Evolutionary conservation across 1,139 yeast species (phyloP).

Genomic region (Pichia sp.): DNA sequence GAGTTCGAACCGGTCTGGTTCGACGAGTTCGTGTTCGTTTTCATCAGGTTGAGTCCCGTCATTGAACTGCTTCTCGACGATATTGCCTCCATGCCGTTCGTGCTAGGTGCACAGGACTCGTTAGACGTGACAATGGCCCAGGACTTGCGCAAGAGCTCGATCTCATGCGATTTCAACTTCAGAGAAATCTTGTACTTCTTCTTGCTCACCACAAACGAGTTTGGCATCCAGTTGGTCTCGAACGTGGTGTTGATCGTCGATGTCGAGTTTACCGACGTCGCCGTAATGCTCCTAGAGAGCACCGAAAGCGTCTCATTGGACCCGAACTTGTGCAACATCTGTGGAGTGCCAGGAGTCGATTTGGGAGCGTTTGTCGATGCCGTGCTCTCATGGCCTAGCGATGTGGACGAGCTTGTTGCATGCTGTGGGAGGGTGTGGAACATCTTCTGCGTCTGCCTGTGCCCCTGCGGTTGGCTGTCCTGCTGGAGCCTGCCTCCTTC

Average conservation of each 20-base stretch:
- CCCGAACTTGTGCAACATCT: constrained; percentile 10
- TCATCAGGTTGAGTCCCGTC: constrained; percentile 7
- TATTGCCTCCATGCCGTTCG: neutral
- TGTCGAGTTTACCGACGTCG: constrained; percentile 27
- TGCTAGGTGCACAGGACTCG: constrained; percentile 14
- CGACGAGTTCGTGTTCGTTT: constrained; percentile 4
- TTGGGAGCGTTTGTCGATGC: neutral
- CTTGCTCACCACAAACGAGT: constrained; percentile 28
- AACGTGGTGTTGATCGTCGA: constrained; percentile 28
- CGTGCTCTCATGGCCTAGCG: neutral
- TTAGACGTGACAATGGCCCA: constrained; percentile 35
- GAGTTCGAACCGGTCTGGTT: neutral
- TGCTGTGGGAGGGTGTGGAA: too few relatives aligned
- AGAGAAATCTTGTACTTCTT: constrained; percentile 31
- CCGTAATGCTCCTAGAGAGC: constrained; percentile 25
- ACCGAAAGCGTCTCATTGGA: constrained; percentile 21
- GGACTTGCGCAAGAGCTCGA: constrained; percentile 37
- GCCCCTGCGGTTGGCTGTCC: too few relatives aligned
- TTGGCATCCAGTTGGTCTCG: constrained; percentile 32
- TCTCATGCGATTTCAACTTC: constrained; percentile 35
- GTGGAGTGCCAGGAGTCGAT: neutral
- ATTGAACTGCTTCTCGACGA: constrained; percentile 11
- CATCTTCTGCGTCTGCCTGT: too few relatives aligned
- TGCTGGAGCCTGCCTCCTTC: too few relatives aligned
- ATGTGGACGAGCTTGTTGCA: neutral